Conservation (phyloP, 1,139 yeast species). For the Kodamaea derodonti region DNA sequence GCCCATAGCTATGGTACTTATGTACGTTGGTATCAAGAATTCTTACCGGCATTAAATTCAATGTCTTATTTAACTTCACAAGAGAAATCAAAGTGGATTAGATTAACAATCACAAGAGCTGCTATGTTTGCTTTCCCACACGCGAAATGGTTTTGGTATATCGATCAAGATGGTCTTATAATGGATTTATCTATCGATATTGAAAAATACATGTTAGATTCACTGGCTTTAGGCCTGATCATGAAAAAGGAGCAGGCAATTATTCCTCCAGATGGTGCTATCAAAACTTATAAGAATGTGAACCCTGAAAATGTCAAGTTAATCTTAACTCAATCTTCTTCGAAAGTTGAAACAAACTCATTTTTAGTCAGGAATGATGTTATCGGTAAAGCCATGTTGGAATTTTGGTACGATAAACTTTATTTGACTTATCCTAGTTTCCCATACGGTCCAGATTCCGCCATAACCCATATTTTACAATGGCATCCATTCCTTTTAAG, state of each 20-base stretch:
- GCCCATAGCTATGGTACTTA: slow-evolving; percentile 72
- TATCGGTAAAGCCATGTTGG: slow-evolving; percentile 63
- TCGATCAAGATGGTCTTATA: slow-evolving; percentile 71
- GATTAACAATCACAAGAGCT: slow-evolving; percentile 59
- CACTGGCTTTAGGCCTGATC: slow-evolving; percentile 53
- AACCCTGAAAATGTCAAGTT: slow-evolving; percentile 51
- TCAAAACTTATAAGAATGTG: slow-evolving; percentile 66
- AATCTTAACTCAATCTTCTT: slow-evolving; percentile 62
- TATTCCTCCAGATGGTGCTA: slow-evolving; percentile 61
- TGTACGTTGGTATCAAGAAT: slow-evolving; percentile 81
- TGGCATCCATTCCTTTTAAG: slow-evolving; percentile 87
- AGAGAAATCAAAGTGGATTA: slow-evolving; percentile 54
- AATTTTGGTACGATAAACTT: slow-evolving; percentile 70
- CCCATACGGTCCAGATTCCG: slow-evolving; percentile 57
- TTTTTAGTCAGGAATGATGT: slow-evolving; percentile 65
- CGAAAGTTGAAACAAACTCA: slow-evolving; percentile 60
- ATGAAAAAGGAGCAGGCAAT: slow-evolving; percentile 67
- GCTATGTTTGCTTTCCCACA: slow-evolving; percentile 87
- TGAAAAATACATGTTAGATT: slow-evolving; percentile 52
- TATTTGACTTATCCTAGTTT: slow-evolving; percentile 64
- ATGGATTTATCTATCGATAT: slow-evolving; percentile 62
- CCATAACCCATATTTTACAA: slow-evolving; percentile 77
- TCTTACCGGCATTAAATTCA: slow-evolving; percentile 53
- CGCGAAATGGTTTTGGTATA: slow-evolving; percentile 80
- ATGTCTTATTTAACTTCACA: slow-evolving; percentile 30